Conservation (phyloP, 2,329 filamentous ascomycete species). For the Aspergillus viridinutans region DNA sequence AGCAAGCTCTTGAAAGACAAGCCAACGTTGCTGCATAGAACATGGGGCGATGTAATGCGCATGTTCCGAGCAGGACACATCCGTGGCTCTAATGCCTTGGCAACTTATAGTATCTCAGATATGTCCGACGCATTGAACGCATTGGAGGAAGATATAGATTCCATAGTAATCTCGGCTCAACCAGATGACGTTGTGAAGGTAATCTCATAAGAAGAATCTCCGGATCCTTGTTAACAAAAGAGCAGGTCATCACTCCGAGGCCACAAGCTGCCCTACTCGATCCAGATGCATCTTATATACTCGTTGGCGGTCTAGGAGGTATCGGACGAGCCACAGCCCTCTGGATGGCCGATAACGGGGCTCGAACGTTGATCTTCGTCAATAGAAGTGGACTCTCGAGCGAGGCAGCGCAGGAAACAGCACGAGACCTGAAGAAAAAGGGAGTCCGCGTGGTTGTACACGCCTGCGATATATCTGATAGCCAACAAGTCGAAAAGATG, state of each 20-base stretch:
- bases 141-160: slow-evolving; percentile 1
- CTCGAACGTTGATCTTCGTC: slow-evolving; percentile 49
- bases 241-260: slow-evolving; percentile 1
- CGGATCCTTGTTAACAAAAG: neutral
- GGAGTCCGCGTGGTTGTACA: slow-evolving; percentile 19
- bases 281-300: slow-evolving; percentile 20
- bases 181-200: slow-evolving; percentile 12
- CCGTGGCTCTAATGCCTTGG: neutral
- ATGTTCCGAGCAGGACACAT: slow-evolving; percentile 14
- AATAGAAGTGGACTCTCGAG: slow-evolving; percentile 40
- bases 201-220: neutral
- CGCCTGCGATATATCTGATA: slow-evolving; percentile 30
- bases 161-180: slow-evolving; percentile 4
- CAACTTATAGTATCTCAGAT: slow-evolving; percentile 8
- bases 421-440: slow-evolving; percentile 14
- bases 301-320: slow-evolving; percentile 27
- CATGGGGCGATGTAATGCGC: slow-evolving; percentile 10
- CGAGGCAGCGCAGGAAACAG: slow-evolving; percentile 13
- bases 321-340: slow-evolving; percentile 24
- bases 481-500: slow-evolving; percentile 25
- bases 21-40: neutral
- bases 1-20: slow-evolving; percentile 7
- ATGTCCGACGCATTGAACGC: slow-evolving; percentile 10
- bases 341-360: slow-evolving; percentile 49
- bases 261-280: neutral